Evolutionary conservation across 345 rosid species (phyloP), one percentile per base, ranked within the genome.

Genomic region (Arabidopsis arenosa): DNA sequence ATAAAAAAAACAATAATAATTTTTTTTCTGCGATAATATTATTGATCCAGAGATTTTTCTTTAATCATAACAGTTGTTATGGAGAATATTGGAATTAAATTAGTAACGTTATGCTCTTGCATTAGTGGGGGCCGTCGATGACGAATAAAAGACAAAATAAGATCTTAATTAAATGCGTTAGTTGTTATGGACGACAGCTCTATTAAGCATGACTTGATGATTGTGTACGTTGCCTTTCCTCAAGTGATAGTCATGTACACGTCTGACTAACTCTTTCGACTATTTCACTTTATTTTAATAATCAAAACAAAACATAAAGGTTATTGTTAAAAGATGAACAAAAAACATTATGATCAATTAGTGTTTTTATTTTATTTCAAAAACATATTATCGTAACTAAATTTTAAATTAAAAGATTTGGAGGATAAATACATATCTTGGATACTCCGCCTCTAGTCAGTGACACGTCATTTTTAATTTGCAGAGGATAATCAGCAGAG

Each of bases 401-500:
- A 23, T 23, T 23, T 28, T 3, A 3, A 10, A 3, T 41, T 11
- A 11, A 13, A 45, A 45, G 6, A 2, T 45, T 17, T 32, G 6
- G 30, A 45, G 3, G 55, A 64, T n/a, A 44, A 30, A 28, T 28
- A 28, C 32, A 28, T 28, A 28, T 4, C 32, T 65, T 9, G 64
- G 63, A 54, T 54, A 43, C 32, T 64, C 71, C 64, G 71, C 28
- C 64, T 54, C 70, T 63, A 33, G 71, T 64, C 65, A 64, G 57
- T 43, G 56, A 63, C 71, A 73, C 72, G 58, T 57, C 51, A 39
- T 36, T 3, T 4, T 3, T 4, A 10, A 15, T 49, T 14, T 23
- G 58, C 1, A n/a, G 62, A 53, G 43, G n/a, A 52, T 21, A 28
- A 28, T 28, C 32, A 4, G 32, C 4, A 28, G 32, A 28, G 32